Base-by-base conservation (phyloP, 2,329 filamentous ascomycete species). In the Colletotrichum chlorophyti region DNA sequence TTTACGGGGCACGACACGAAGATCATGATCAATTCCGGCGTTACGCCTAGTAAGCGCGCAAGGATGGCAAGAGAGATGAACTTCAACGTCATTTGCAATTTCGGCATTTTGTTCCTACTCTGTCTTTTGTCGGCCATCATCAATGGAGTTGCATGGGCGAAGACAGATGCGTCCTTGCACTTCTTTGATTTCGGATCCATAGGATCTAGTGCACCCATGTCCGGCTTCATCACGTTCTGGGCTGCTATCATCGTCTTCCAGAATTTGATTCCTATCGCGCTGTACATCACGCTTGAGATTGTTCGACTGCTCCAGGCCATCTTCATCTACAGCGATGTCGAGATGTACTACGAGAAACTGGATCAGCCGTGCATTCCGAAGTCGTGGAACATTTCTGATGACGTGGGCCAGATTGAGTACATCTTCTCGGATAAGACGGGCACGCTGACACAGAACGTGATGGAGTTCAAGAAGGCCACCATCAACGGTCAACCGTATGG, bases 391-490 rank as follows among this genome's bases (percentile, higher is more conserved):
- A 98, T 99, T 47, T 98, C 94, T 1, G 95, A 99, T 70, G 96
- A 99, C 68, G 82, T 99, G 42, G 95, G 95, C 11, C 95, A 99
- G 75, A 97, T 99, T 62, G 95, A 98, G 75, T 99, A 98, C 78
- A 97, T 99, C 65, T 99, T 99, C 74, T 97, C 91, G 0, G 91
- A 96, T 80, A 96, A 96, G 76, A 96, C 91, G 0, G 91, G 91
- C 58, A 96, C 91, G 3, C 77, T 96, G 63, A 96, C 91, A 0
- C 91, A 96, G 68, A 96, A 96, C 71, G 90, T 96, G 50, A 96
- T 96, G 95, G 96, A 99, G 73, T 99, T 98, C 84, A 99, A 98
- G 75, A 99, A 99, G 75, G 93, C 90, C 53, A 96, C 93, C 0
- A 89, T 99, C 74, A 98, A 98, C 68, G 94, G 94, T n/a, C 85